Evolutionary conservation across 2,329 filamentous ascomycete species (phyloP), one percentile per base, ranked within the genome.

Genomic region (Cryphonectria naterciae): DNA sequence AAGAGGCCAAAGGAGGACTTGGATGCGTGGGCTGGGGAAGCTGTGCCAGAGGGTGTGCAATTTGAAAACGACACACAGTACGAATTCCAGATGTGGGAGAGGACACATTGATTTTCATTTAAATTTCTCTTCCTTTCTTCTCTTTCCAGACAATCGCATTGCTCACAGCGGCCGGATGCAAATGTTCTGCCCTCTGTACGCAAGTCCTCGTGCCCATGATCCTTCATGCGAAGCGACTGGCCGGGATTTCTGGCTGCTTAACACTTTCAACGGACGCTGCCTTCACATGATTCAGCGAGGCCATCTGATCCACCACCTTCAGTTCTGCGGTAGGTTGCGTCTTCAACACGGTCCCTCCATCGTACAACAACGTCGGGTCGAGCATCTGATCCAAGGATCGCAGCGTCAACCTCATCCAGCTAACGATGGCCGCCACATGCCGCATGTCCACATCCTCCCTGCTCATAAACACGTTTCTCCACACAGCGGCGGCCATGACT

Each of bases 381-480:
- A 83, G 79, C 72, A 84, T 82, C 73, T 80, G 80, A 77, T 88
- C 87, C 64, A 89, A 79, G 70, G 82, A 80, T 71, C 79, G 80
- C 62, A 88, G 75, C 37, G 80, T 80, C 28, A 80, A 80, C 58
- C 88, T 81, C 81, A 89, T 87, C 86, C 86, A 89, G 43, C 83
- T 83, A 32, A 89, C 87, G 63, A 89, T 81, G 66, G 86, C 86
- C 2, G 87, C 84, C 65, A 89, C 79, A 39, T 79, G 76, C 67
- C 86, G 80, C 49, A 85, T 80, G 73, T 89, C 86, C 22, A 84
- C 82, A 72, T 87, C 84, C 64, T 82, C 80, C 52, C 79, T 76
- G 32, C 89, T 93, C 83, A 95, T 94, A 85, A 94, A 97, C 69
- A 99, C 79, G 81, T 98, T 98, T 77, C 96, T 88, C 96, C 96